phyloP scores from a whole-genome alignment of 257 asterid species.

The Linderniella brevidens region DNA sequence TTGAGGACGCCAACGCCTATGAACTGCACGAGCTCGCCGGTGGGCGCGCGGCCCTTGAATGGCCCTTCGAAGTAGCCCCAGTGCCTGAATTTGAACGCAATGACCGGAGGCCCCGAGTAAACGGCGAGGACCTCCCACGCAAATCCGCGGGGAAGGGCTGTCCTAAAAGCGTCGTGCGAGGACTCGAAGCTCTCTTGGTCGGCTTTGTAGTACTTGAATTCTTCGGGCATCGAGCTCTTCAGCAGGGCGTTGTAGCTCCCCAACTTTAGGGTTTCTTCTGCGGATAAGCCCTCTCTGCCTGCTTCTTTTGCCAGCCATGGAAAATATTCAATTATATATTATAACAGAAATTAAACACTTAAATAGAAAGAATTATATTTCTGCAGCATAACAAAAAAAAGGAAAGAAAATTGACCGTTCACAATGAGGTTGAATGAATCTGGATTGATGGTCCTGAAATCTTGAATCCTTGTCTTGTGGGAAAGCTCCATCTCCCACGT shows the following conservation, averaged over 20 bases:
- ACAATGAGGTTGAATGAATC: slow-evolving; percentile 68
- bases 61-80: slow-evolving; percentile 95
- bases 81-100: slow-evolving; percentile 69
- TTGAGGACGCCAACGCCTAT: slow-evolving; percentile 52
- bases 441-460: slow-evolving; percentile 61
- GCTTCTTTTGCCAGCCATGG: not conserved
- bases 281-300: slow-evolving; percentile 62
- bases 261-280: slow-evolving; percentile 43
- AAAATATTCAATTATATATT: too few relatives aligned
- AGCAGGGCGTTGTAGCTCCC: slow-evolving; percentile 77
- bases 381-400: not conserved
- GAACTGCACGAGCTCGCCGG: slow-evolving; percentile 59
- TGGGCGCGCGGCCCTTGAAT: slow-evolving; percentile 58
- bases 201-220: slow-evolving; percentile 56
- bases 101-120: slow-evolving; percentile 58
- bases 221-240: slow-evolving; percentile 70
- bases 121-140: slow-evolving; percentile 78
- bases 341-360: too few relatives aligned
- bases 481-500: slow-evolving; percentile 97
- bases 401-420: slow-evolving; percentile 29
- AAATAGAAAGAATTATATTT: not conserved
- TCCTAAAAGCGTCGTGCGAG: slow-evolving; percentile 47
- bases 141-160: slow-evolving; percentile 76
- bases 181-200: slow-evolving; percentile 79
- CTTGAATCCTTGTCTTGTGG: slow-evolving; percentile 59